These are phyloP conservation scores for Trichophyton schoenleinii DNA, from an alignment of 2,329 filamentous ascomycete species.

Conservation along the genomic window DNA sequence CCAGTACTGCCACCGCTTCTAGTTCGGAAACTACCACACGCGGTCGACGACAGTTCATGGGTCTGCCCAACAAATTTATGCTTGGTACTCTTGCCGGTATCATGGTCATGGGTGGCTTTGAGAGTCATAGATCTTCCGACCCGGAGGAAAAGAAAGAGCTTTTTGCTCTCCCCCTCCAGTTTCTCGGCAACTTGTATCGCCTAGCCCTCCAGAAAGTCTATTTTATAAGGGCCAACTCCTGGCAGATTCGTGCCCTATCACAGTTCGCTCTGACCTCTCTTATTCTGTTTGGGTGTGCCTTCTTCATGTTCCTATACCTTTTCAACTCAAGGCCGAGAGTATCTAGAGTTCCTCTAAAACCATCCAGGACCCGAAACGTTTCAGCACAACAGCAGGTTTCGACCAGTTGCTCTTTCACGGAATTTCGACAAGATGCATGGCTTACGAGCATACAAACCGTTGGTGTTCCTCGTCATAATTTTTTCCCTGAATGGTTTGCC, in stretches of 20 bases:
- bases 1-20: conserved; percentile 15
- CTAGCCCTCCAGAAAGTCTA: conserved; percentile 18
- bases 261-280: conserved; percentile 39
- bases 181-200: conserved; percentile 34
- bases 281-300: conserved; percentile 42
- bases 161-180: conserved; percentile 49
- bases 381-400: conserved; percentile 15
- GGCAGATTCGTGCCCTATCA: conserved; percentile 27
- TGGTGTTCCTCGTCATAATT: conserved; percentile 78
- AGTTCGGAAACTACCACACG: conserved; percentile 29
- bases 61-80: conserved; percentile 62
- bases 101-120: conserved; percentile 77
- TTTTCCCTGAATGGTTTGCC: conserved; percentile 72
- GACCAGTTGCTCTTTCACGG: conserved; percentile 61
- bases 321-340: conserved; percentile 47
- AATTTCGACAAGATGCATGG: conserved; percentile 81
- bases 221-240: conserved; percentile 19
- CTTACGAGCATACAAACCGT: conserved; percentile 85
- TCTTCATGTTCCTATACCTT: conserved; percentile 44
- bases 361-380: conserved; percentile 22
- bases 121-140: conserved; percentile 47
- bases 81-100: conserved; percentile 81
- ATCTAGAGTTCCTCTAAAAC: conserved; percentile 24
- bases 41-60: conserved; percentile 30
- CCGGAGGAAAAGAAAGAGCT: conserved; percentile 42